Conservation (phyloP, 2,329 filamentous ascomycete species). For the Dactylellina haptotyla region DNA sequence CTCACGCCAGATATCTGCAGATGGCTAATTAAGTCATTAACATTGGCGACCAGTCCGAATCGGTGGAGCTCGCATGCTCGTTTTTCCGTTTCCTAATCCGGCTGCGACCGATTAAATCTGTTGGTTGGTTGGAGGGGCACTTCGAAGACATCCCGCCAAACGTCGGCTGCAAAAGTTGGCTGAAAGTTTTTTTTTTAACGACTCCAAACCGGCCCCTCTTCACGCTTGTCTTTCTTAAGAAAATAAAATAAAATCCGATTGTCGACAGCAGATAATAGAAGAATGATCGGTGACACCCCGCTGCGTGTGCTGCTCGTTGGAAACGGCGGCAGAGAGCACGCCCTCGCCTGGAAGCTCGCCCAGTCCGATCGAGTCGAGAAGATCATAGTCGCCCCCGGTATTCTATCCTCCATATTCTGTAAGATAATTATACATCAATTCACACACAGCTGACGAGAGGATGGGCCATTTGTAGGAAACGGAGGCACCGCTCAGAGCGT, state of each 20-base stretch:
- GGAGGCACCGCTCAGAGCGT: constrained; percentile 78
- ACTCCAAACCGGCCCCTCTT: too few species aligned
- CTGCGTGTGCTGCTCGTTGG: constrained; percentile 85
- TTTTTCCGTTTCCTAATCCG: constrained; percentile 2
- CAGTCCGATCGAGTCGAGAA: constrained; percentile 81
- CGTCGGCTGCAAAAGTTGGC: neutral
- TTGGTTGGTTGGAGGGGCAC: constrained; percentile 32
- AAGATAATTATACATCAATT: too few species aligned
- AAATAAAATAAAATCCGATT: too few species aligned
- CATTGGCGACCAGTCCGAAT: constrained; percentile 42
- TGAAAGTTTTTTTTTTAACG: neutral
- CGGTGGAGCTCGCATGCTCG: constrained; percentile 51
- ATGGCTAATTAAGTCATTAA: too few species aligned
- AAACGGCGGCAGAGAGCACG: constrained; percentile 93
- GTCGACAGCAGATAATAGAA: neutral
- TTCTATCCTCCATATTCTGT: neutral
- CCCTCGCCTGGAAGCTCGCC: constrained; percentile 90
- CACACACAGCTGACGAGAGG: neutral
- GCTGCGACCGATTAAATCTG: constrained; percentile 9
- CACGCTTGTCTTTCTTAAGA: too few species aligned
- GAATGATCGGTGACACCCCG: constrained; percentile 56
- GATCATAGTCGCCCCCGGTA: constrained; percentile 72
- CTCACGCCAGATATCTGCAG: neutral
- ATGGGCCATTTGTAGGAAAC: constrained; percentile 71
- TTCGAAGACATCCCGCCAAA: neutral